Evolutionary conservation across 345 rosid species (phyloP), one percentile per base, ranked within the genome.

Genomic region (Arabis alpina): DNA sequence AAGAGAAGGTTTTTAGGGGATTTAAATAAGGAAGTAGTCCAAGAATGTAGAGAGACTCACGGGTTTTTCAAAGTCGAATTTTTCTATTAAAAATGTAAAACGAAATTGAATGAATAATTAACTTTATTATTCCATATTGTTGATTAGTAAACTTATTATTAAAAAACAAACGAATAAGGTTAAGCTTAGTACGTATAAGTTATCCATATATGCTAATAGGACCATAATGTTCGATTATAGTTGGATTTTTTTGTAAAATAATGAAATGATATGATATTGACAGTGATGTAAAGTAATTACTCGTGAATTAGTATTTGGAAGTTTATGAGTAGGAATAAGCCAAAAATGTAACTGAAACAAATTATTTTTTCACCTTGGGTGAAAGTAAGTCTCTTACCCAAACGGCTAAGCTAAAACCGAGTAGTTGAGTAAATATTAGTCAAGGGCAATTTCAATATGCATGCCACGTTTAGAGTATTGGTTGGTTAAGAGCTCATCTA

Each of bases 1-100:
- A 68, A 78, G 40, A 37, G 57, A 69, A 67, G 80, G 72, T 62
- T 69, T 42, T 64, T 16, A 51, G 68, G 62, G 82, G 53, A 39
- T 64, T 80, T 84, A 79, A 81, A 78, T 85, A 89, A 82, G 70
- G 71, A 67, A 72, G 81, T 14, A 56, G 41, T 34, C 75, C 75
- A 70, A 64, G 79, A 69, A 75, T 69, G 64, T 71, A 53, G 68
- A 72, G 76, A 61, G 63, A 44, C 71, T 75, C 78, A 76, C 77
- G 77, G 83, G 75, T 80, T 36, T 64, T 49, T 55, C 60, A 11
- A 40, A 37, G 40, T 56, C 70, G 65, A 56, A 58, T 47, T 61
- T 54, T 44, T 13, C 53, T 12, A 25, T 36, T 2, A 13, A n/a
- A 3, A 39, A 5, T 23, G 8, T 5, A 10, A 63, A 61, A 34